Conservation (phyloP, 2,329 filamentous ascomycete species). For the Piedraia hortae region DNA sequence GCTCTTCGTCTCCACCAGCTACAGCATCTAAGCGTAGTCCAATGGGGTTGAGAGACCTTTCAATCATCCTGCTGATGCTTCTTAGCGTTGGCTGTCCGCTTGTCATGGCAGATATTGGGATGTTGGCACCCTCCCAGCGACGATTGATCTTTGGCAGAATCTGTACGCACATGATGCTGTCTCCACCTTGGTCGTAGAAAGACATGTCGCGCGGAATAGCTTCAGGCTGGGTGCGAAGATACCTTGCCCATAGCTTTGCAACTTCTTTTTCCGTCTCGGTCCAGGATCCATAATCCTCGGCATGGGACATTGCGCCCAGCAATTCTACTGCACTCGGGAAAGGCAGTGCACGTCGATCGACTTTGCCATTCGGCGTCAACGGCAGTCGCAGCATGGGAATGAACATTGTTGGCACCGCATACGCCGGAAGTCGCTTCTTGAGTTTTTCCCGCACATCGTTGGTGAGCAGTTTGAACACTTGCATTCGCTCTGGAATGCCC, state of each 20-base stretch:
- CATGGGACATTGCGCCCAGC: slow-evolving; percentile 24
- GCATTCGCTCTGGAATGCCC: slow-evolving; percentile 16
- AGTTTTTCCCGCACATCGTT: slow-evolving; percentile 38
- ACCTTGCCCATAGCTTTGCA: slow-evolving; percentile 40
- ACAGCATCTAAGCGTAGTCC: slow-evolving; percentile 20
- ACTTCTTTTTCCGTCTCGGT: slow-evolving; percentile 35
- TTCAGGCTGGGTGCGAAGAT: slow-evolving; percentile 24
- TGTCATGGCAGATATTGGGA: slow-evolving; percentile 46
- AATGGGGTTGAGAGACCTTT: slow-evolving; percentile 22
- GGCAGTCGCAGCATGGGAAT: slow-evolving; percentile 47
- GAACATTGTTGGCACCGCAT: slow-evolving; percentile 48
- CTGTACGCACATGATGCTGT: slow-evolving; percentile 56
- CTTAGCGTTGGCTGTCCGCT: slow-evolving; percentile 31
- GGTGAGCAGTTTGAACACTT: slow-evolving; percentile 32
- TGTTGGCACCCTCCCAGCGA: slow-evolving; percentile 32
- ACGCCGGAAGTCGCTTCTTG: slow-evolving; percentile 41
- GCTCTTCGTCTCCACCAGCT: slow-evolving; percentile 21
- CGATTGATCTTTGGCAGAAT: slow-evolving; percentile 44
- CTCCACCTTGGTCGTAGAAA: slow-evolving; percentile 61
- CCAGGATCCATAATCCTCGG: slow-evolving; percentile 19
- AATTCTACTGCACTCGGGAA: slow-evolving; percentile 51
- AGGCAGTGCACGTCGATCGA: slow-evolving; percentile 51
- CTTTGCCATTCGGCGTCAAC: slow-evolving; percentile 64
- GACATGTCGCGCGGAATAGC: slow-evolving; percentile 33
- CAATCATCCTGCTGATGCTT: slow-evolving; percentile 26